Conservation (phyloP, 352 stramenopile genomes). For the Pythium periplocum region DNA sequence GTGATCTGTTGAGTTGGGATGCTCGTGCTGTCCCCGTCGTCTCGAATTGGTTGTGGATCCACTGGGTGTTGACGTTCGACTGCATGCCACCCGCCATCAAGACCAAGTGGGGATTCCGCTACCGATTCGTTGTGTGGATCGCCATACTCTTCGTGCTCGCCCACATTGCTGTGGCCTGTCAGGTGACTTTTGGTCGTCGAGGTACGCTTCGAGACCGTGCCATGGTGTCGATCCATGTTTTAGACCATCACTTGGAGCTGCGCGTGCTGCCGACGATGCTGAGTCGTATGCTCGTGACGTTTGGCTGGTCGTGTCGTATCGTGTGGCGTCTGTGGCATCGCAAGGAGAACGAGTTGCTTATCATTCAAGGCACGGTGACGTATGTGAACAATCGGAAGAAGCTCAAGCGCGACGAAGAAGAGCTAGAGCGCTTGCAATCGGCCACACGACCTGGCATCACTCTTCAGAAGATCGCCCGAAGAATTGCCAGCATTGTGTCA, state of each 20-base stretch:
- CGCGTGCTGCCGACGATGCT: conserved; percentile 12
- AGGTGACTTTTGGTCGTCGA: not conserved
- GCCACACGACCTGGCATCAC: no score
- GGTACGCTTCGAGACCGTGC: not conserved
- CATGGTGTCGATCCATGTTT: not conserved
- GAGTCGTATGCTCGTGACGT: conserved; percentile 15
- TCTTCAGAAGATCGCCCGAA: no score
- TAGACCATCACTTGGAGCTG: not conserved
- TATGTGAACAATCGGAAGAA: conserved; percentile 20
- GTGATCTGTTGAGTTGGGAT: conserved; percentile 31
- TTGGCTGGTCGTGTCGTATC: no score
- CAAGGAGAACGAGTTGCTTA: conserved; percentile 15
- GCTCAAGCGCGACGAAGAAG: conserved; percentile 8
- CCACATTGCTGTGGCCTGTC: not conserved
- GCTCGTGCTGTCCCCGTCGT: conserved; percentile 6
- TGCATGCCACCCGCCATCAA: conserved; percentile 17
- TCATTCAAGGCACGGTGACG: conserved; percentile 22
- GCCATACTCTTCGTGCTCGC: conserved; percentile 6
- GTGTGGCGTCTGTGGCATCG: conserved; percentile 11
- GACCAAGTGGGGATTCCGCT: conserved; percentile 1
- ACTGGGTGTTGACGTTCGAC: conserved; percentile 30
- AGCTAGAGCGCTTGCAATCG: no score
- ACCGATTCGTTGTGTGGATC: conserved; percentile 12
- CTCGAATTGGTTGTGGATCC: conserved; percentile 20
- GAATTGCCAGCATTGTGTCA: no score